Conservation (phyloP, 2,329 filamentous ascomycete genomes). For the Macroventuria anomochaeta region DNA sequence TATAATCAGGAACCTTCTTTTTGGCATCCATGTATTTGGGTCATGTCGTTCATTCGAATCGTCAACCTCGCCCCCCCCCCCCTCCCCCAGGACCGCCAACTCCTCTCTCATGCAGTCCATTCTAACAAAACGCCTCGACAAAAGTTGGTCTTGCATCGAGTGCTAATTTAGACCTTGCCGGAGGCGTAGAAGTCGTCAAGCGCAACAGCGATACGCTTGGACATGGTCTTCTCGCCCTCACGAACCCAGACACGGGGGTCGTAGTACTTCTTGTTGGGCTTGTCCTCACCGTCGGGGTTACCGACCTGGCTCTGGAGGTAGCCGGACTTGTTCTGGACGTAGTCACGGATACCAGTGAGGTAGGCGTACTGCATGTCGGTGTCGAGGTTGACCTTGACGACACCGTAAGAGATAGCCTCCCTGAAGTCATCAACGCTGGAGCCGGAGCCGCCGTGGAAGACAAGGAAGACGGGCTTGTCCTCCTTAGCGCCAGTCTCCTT, state of each 20-base stretch:
- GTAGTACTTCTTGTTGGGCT: constrained; percentile 95
- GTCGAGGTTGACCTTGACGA: constrained; percentile 99
- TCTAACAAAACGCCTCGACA: constrained; percentile 27
- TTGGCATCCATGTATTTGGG: constrained; percentile 17
- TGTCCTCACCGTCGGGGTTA: constrained; percentile 94
- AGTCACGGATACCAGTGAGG: constrained; percentile 90
- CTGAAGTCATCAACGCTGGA: constrained; percentile 88
- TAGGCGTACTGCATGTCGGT: constrained; percentile 95
- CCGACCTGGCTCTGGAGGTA: constrained; percentile 87
- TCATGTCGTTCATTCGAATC: constrained; percentile 18
- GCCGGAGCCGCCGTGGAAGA: constrained; percentile 98
- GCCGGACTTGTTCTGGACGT: constrained; percentile 86
- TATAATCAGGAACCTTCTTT: constrained; percentile 14
- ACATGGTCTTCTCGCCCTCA: constrained; percentile 97
- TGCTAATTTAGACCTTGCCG: constrained; percentile 69
- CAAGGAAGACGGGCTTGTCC: constrained; percentile 96
- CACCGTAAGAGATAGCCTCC: constrained; percentile 68
- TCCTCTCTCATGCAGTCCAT: constrained; percentile 14
- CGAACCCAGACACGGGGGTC: constrained; percentile 93
- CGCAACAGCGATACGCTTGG: constrained; percentile 73
- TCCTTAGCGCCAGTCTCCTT: constrained; percentile 74
- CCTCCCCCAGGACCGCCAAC: constrained; percentile 18
- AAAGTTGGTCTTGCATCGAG: background rate
- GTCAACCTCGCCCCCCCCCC: constrained; percentile 15
- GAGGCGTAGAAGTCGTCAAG: constrained; percentile 92